Base-by-base conservation (phyloP, 2,329 filamentous ascomycete genomes). In the Aureobasidium sp. region DNA sequence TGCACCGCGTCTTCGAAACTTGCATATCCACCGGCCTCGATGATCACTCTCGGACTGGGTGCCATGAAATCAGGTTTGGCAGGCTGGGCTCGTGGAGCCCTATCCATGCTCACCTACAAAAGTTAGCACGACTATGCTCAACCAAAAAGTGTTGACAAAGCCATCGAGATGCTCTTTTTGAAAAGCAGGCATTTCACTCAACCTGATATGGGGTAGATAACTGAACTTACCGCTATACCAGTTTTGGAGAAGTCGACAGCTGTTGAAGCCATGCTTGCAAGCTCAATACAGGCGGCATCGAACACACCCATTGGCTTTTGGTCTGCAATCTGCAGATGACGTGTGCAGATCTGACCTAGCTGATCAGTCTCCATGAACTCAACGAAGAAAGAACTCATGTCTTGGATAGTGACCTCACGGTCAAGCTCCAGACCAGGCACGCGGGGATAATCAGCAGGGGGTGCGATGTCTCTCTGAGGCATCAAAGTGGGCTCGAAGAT, bases 371-470 rank as follows among this genome's bases (percentile, higher is more conserved):
- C 71, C 85, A 90, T 89, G 64, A 90, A 91, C 16, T 85, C 78
- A n/a, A 95, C 79, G 65, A 96, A 94, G 73, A 93, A 94, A 11
- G 88, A 78, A 0, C 85, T 85, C 76, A 96, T 94, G 66, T 95
- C 90, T 0, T 81, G 71, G 2, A 73, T 72, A 1, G 72, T 73
- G 0, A 95, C 88, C 0, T 74, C 64, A 0, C 87, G 78, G 8
- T 80, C 78, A n/a, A 95, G 80, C 51, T 86, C 78, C 0, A 78
- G 63, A 0, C 88, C 82, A 0, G 66, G 16, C 0, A 82, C 77
- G 1, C 83, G 79, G 3, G 84, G 81, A 66, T 96, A 95, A 64
- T 91, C 84, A 0, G 90, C 90, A 0, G 91, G 83, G 1, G 3
- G 0, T n/a, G 78, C 83, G 25, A 50, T 60, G 0, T 74, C 76